These are phyloP conservation scores for Floccularia luteovirens DNA, from an alignment of 768 basidiomycete genomes.

Conservation along the genomic window DNA sequence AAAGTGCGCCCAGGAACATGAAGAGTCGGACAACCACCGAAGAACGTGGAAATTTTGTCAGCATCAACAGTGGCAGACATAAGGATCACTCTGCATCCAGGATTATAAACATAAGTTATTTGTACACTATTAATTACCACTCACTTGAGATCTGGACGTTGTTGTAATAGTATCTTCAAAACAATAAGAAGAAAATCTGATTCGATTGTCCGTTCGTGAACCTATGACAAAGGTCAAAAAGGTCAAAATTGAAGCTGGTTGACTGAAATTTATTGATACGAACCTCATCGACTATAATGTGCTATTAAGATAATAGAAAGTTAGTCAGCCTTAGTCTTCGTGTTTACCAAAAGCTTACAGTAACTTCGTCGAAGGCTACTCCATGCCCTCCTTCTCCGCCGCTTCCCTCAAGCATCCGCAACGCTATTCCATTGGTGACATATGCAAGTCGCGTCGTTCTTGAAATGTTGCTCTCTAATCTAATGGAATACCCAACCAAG, in stretches of 20 bases:
- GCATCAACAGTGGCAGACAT: constrained; percentile 98
- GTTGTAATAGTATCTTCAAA: constrained; percentile 71
- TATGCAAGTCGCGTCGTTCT: constrained; percentile 74
- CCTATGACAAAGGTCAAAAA: constrained; percentile 32
- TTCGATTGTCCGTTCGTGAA: constrained; percentile 95
- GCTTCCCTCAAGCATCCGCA: constrained; percentile 93
- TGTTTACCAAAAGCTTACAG: constrained; percentile 39
- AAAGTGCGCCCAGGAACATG: constrained; percentile 93
- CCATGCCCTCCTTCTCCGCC: constrained; percentile 61
- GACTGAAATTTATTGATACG: too few relatives aligned
- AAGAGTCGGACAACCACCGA: constrained; percentile 79
- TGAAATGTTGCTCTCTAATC: constrained; percentile 82
- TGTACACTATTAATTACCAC: constrained; percentile 8
- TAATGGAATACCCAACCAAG: constrained; percentile 90
- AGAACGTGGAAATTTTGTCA: constrained; percentile 82
- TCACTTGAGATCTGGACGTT: constrained; percentile 81
- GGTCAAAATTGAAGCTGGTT: background rate
- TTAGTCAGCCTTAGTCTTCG: constrained; percentile 6
- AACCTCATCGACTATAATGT: constrained; percentile 94
- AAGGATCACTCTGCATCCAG: constrained; percentile 75
- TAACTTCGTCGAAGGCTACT: constrained; percentile 89
- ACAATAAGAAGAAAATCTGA: constrained; percentile 96
- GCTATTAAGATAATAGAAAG: constrained; percentile 33
- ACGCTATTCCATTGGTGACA: constrained; percentile 90
- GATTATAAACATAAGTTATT: constrained; percentile 27